These are phyloP conservation scores for Aspergillus quadricinctus DNA, from an alignment of 2,329 filamentous ascomycete species.

Conservation along the genomic window DNA sequence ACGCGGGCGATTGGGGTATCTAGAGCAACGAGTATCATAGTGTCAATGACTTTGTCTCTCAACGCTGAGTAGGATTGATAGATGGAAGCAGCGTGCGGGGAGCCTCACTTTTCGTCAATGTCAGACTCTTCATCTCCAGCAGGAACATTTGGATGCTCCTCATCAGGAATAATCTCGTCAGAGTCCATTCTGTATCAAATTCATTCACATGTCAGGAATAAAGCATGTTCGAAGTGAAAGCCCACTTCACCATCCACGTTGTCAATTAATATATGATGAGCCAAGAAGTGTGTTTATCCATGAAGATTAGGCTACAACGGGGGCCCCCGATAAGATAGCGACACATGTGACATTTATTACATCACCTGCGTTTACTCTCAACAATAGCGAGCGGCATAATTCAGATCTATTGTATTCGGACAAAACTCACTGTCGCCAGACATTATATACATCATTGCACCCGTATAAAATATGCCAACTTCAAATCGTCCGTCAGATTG, in stretches of 20 bases:
- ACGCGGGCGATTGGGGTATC: constrained; percentile 74
- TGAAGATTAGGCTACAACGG: constrained; percentile 21
- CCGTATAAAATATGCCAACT: neutral
- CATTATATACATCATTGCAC: neutral
- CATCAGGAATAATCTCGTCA: constrained; percentile 20
- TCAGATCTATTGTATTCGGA: neutral
- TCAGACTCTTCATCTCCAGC: constrained; percentile 20
- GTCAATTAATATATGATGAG: constrained; percentile 4
- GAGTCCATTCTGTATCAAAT: constrained; percentile 23
- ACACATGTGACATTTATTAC: constrained; percentile 24
- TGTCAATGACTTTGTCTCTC: constrained; percentile 2
- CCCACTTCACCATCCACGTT: constrained; percentile 14
- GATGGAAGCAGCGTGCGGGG: neutral
- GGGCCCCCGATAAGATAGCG: constrained; percentile 24
- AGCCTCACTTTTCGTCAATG: constrained; percentile 28
- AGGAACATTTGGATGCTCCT: constrained; percentile 6
- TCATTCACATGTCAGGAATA: neutral
- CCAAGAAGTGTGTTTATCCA: neutral
- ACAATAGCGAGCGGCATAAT: constrained; percentile 1
- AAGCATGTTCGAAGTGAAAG: neutral
- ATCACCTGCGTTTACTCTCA: neutral
- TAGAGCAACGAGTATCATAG: constrained; percentile 27
- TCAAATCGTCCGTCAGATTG: neutral
- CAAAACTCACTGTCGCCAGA: neutral
- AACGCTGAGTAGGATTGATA: neutral